Conservation (phyloP, 768 basidiomycete species). For the Daedalea quercina region DNA sequence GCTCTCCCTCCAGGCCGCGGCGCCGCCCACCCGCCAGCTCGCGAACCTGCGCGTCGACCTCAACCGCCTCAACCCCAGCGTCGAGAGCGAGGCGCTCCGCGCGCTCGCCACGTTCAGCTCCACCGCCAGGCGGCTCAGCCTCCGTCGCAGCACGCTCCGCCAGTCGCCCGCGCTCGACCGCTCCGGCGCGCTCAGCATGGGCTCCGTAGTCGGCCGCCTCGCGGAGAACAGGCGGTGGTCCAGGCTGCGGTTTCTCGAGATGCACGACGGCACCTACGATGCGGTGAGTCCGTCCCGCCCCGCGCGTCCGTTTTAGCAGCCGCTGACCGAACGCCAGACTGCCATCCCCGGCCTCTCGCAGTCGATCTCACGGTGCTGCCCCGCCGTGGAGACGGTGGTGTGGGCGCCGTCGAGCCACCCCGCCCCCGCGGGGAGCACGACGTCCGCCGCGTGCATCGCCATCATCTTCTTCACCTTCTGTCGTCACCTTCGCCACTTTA, state of each 20-base stretch:
- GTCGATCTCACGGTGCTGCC: not conserved
- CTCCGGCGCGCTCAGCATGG: not conserved
- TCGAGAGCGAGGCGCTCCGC: slow-evolving; percentile 1
- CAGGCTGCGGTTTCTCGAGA: slow-evolving; percentile 3
- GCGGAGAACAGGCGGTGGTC: slow-evolving; percentile 2
- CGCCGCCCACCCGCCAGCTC: slow-evolving; percentile 2
- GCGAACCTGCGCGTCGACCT: slow-evolving; percentile 3
- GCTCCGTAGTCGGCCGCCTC: not conserved
- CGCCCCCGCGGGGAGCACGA: not conserved
- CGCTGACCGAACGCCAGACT: not conserved
- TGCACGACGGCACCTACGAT: slow-evolving; percentile 5
- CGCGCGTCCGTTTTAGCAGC: not conserved
- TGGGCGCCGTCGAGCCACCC: slow-evolving; percentile 6
- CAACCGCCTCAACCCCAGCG: not conserved
- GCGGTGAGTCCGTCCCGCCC: slow-evolving; percentile 1
- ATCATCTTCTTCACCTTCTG: slow-evolving; percentile 6
- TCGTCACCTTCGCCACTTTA: not conserved
- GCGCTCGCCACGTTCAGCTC: slow-evolving; percentile 1
- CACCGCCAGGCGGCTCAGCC: slow-evolving; percentile 4
- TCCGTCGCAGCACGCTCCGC: not conserved
- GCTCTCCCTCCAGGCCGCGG: not conserved
- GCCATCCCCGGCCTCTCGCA: not conserved
- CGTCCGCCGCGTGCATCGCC: not conserved
- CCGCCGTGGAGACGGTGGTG: slow-evolving; percentile 1
- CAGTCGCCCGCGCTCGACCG: not conserved